These are phyloP conservation scores for Nicotiana tomentosiformis DNA, from an alignment of 257 asterid genomes.

Conservation along the genomic window DNA sequence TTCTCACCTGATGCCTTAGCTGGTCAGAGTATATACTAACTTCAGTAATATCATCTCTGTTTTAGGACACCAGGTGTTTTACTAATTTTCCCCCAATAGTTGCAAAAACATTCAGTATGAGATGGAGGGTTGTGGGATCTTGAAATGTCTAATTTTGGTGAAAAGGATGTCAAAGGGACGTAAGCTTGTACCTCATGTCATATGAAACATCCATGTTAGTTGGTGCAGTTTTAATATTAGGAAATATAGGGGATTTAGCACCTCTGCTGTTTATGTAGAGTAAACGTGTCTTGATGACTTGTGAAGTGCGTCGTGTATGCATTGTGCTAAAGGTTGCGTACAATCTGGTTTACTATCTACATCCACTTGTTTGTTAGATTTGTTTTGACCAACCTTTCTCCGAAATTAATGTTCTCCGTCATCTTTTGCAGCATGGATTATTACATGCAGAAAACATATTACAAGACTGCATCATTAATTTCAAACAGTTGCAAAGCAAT, in stretches of 20 bases:
- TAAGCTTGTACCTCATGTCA: not conserved
- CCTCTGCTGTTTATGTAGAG: not conserved
- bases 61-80: not conserved
- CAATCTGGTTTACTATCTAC: no score
- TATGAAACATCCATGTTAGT: not conserved
- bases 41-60: not conserved
- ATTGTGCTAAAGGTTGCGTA: not conserved
- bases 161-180: not conserved
- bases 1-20: not conserved
- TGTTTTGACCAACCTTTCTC: not conserved
- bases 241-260: not conserved
- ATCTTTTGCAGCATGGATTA: conserved; percentile 81
- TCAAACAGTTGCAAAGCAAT: conserved; percentile 93
- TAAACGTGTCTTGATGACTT: not conserved
- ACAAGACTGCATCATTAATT: conserved; percentile 91
- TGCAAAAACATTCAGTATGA: not conserved
- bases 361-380: not conserved
- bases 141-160: not conserved
- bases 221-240: not conserved
- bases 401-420: not conserved
- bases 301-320: not conserved
- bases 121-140: not conserved
- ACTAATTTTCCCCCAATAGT: not conserved
- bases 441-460: conserved; percentile 95
- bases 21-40: not conserved